Conservation (phyloP, 345 rosid genomes). For the Boechera retrofracta region DNA sequence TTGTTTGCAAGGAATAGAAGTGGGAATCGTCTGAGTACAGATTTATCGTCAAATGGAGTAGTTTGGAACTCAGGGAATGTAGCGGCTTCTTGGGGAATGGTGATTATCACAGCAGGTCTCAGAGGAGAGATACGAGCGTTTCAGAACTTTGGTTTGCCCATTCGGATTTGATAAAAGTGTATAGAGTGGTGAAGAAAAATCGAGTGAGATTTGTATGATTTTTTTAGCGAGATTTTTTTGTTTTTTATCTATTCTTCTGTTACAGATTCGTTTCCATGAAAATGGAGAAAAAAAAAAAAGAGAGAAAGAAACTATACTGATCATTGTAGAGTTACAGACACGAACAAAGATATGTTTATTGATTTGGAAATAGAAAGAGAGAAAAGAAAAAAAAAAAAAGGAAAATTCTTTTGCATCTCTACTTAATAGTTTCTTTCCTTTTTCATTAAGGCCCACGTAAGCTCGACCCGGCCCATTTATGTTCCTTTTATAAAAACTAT, state of each 20-base stretch:
- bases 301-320: slow-evolving; percentile 30
- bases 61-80: slow-evolving; percentile 47
- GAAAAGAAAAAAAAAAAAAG: not conserved
- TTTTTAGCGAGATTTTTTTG: slow-evolving; percentile 55
- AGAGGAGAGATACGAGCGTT: slow-evolving; percentile 83
- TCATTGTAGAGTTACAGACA: slow-evolving; percentile 43
- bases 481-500: not conserved
- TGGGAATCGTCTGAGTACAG: slow-evolving; percentile 59
- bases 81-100: slow-evolving; percentile 81
- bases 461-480: slow-evolving; percentile 1
- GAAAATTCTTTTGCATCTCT: slow-evolving; percentile 1
- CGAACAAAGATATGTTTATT: slow-evolving; percentile 45
- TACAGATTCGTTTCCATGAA: slow-evolving; percentile 40
- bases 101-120: slow-evolving; percentile 86
- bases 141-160: slow-evolving; percentile 93
- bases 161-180: slow-evolving; percentile 53
- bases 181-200: slow-evolving; percentile 40
- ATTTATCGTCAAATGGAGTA: slow-evolving; percentile 51
- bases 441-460: slow-evolving; percentile 4
- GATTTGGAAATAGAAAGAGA: slow-evolving; percentile 24
- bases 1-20: slow-evolving; percentile 54
- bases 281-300: slow-evolving; percentile 8
- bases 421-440: not conserved
- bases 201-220: slow-evolving; percentile 72
- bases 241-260: slow-evolving; percentile 53